Conservation (phyloP, 495 filamentous ascomycete species). For the Rhizodiscina lignyota region DNA sequence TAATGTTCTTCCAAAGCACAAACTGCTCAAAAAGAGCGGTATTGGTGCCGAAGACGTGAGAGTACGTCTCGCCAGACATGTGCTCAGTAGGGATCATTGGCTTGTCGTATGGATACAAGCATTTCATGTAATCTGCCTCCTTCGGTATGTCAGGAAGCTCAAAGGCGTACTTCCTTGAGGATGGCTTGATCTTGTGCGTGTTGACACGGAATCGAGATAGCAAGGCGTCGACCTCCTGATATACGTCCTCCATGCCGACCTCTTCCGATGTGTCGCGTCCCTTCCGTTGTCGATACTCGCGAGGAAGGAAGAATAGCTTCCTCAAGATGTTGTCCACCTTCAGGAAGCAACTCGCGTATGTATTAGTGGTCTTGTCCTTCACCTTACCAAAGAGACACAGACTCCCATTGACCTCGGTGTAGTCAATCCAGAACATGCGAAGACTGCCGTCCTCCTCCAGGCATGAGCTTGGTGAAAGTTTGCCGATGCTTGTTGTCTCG, state of each 20-base stretch:
- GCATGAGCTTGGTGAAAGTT: slow-evolving; percentile 62
- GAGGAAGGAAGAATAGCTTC: slow-evolving; percentile 85
- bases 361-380: slow-evolving; percentile 65
- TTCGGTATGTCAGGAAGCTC: slow-evolving; percentile 76
- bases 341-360: slow-evolving; percentile 79
- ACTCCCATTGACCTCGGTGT: slow-evolving; percentile 81
- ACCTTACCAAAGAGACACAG: slow-evolving; percentile 95
- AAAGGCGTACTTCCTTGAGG: slow-evolving; percentile 86
- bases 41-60: slow-evolving; percentile 84
- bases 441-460: slow-evolving; percentile 83
- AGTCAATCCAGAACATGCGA: slow-evolving; percentile 93
- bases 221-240: slow-evolving; percentile 67
- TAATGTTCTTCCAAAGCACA: slow-evolving; percentile 93
- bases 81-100: slow-evolving; percentile 50
- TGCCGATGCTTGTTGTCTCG: slow-evolving; percentile 51
- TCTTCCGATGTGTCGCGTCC: slow-evolving; percentile 61
- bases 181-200: slow-evolving; percentile 86
- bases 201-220: slow-evolving; percentile 70
- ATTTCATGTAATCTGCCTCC: slow-evolving; percentile 80
- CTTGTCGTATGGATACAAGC: slow-evolving; percentile 81
- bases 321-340: slow-evolving; percentile 90
- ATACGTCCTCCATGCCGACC: slow-evolving; percentile 78
- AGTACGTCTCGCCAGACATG: slow-evolving; percentile 77
- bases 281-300: slow-evolving; percentile 46
- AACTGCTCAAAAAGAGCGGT: slow-evolving; percentile 95